phyloP scores from a whole-genome alignment of 1,284 basidiomycete genomes.

The Anthracocystis setariae region DNA sequence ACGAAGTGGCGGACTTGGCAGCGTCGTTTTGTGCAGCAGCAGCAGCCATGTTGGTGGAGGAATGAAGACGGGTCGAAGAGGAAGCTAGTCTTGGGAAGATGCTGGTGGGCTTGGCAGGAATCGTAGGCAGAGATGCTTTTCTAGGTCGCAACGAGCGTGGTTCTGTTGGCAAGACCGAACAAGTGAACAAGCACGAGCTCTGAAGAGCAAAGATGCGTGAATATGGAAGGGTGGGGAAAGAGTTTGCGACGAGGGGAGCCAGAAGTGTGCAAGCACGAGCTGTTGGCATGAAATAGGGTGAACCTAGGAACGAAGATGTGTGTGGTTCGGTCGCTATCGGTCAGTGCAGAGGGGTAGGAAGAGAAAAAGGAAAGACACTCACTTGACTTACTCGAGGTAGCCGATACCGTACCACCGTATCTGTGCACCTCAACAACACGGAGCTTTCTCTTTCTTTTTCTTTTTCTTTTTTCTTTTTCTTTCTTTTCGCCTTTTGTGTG shows the following conservation, averaged over 20 bases:
- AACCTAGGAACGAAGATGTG: slow-evolving; percentile 1
- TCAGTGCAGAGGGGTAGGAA: background rate
- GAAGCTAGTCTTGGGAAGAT: background rate
- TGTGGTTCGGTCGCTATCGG: background rate
- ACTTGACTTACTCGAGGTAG: too few species aligned
- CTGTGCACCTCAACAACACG: background rate
- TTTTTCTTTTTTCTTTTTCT: too few species aligned
- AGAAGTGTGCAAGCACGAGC: slow-evolving; percentile 28
- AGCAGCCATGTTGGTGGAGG: slow-evolving; percentile 26
- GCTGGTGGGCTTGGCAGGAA: background rate
- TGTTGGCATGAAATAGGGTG: slow-evolving; percentile 28
- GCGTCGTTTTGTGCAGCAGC: slow-evolving; percentile 26
- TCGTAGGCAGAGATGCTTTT: background rate
- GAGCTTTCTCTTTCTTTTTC: slow-evolving; percentile 8
- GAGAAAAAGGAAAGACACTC: too few species aligned
- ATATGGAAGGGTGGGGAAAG: slow-evolving; percentile 9
- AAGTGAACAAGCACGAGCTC: slow-evolving; percentile 10
- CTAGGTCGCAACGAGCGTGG: slow-evolving; percentile 2
- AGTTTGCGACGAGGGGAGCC: slow-evolving; percentile 25
- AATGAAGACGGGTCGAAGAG: background rate
- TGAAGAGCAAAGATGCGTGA: slow-evolving; percentile 6
- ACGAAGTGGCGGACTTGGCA: slow-evolving; percentile 44
- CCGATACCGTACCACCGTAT: background rate
- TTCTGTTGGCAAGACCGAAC: background rate
- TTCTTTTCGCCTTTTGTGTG: too few species aligned